Percentiles rank a stretch among this genome's conserved stretches.
Conservation (phyloP, 306 rosid species). For the Amphicarpaea edgeworthii region DNA sequence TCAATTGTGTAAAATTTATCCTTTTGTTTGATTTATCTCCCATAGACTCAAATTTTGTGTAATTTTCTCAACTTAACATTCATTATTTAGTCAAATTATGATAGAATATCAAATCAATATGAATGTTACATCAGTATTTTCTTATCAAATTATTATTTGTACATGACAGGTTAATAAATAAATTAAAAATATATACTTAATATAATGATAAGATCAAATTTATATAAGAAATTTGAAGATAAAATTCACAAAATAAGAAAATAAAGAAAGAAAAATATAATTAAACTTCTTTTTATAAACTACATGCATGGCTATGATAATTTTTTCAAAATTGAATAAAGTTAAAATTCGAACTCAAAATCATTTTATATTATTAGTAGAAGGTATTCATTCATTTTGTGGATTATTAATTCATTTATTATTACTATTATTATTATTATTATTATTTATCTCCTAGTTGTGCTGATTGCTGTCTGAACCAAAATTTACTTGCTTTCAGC, state of each 20-base stretch:
- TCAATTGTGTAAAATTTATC: neutral
- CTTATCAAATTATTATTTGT: neutral
- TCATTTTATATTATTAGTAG: too few relatives aligned
- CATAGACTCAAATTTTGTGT: neutral
- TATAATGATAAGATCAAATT: neutral
- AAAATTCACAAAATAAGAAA: neutral
- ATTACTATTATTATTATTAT: too few relatives aligned
- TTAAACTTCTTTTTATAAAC: too few relatives aligned
- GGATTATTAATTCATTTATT: too few relatives aligned
- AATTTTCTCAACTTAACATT: neutral
- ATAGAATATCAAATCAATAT: neutral
- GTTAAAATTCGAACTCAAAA: too few relatives aligned
- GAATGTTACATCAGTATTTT: neutral
- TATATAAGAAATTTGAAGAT: neutral
- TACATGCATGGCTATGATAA: too few relatives aligned
- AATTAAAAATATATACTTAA: neutral
- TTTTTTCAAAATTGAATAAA: too few relatives aligned
- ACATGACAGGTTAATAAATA: neutral
- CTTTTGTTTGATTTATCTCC: neutral
- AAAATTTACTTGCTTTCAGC: slow-evolving; percentile 45
- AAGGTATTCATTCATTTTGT: too few relatives aligned
- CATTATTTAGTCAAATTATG: neutral
- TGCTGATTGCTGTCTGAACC: slow-evolving; percentile 50
- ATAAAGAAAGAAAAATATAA: too few relatives aligned
- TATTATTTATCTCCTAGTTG: slow-evolving; percentile 40